Conservation (phyloP, 129 eudicot genomes). For the Solidago caesia region DNA sequence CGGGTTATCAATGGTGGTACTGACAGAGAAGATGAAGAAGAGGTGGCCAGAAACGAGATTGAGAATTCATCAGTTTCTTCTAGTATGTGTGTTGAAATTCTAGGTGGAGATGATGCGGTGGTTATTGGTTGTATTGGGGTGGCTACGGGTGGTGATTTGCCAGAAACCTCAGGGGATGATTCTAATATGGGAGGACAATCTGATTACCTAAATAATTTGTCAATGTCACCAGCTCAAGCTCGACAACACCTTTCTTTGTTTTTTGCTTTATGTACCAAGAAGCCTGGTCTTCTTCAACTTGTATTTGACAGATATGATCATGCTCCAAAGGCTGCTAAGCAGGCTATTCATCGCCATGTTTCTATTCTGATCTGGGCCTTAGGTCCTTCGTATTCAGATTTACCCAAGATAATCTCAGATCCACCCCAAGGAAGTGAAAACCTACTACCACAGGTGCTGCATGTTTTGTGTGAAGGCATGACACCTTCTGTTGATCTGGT, state of each 20-base stretch:
- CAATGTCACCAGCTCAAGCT: conserved; percentile 60
- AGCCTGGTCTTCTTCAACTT: conserved; percentile 82
- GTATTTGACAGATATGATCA: conserved; percentile 71
- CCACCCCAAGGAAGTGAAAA: conserved; percentile 92
- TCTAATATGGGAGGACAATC: conserved; percentile 30
- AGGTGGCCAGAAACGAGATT: too few species aligned
- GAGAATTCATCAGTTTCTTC: too few species aligned
- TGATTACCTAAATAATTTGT: conserved; percentile 46
- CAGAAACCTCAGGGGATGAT: conserved; percentile 47
- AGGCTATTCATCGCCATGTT: conserved; percentile 92
- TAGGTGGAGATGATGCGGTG: too few species aligned
- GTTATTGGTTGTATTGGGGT: too few species aligned
- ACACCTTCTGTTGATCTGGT: conserved; percentile 72
- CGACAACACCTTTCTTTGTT: conserved; percentile 73
- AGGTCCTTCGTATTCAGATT: conserved; percentile 70
- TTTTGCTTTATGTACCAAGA: conserved; percentile 89
- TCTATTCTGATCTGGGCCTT: conserved; percentile 76
- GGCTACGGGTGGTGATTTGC: background rate
- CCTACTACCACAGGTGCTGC: conserved; percentile 86
- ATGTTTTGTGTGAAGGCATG: conserved; percentile 68
- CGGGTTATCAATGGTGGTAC: background rate
- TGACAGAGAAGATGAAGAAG: background rate
- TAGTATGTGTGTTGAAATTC: too few species aligned
- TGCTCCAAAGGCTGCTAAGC: conserved; percentile 77
- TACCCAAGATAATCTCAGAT: conserved; percentile 81